Base-by-base conservation (phyloP, 2,329 filamentous ascomycete species). In the Zymoseptoria ardabiliae region DNA sequence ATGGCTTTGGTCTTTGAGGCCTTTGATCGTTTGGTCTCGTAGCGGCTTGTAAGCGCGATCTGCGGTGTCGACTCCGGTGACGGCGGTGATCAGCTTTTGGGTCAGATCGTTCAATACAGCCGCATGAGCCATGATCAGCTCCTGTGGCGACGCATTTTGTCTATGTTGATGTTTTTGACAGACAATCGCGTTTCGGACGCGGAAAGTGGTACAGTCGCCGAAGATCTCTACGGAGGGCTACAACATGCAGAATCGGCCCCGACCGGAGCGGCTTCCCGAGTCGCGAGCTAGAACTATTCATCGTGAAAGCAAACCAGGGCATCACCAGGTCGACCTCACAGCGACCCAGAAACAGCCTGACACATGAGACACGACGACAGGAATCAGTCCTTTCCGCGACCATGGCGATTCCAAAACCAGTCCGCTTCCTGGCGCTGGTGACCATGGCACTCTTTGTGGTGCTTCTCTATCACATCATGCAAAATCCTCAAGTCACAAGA, bases 351-450 rank as follows among this genome's bases (percentile, higher is more conserved):
- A 53, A 60, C 52, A 54, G 54, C 22, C 51, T 60, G 28, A 23
- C 58, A 28, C 55, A 54, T 63, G 60, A 58, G 20, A 55, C 54
- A 50, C 50, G 54, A 50, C 63, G 58, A 71, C 21, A 22, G 45
- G 58, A 49, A 57, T 35, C 41, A 35, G 35, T 54, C 52, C 50
- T 56, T 17, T 53, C 28, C 50, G 35, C 59, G 83, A 68, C 66
- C 17, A 96, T 96, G 91, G 90, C 88, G 70, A 81, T 96, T 72
- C 90, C 91, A 71, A 87, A 87, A 79, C 90, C 91, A 59, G 87
- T 96, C 72, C 86, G 92, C 76, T 85, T 89, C 70, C 79, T 96
- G 71, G 88, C 85, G 66, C 81, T 89, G 65, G 79, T 85, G 63
- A 89, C 87, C 64, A 77, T 90, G 68, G 74, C 89, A 62, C 78